Evolutionary conservation across 176 grass and related monocot species (phyloP), one percentile per base, ranked within the genome.

Genomic region (Oryza officinalis): DNA sequence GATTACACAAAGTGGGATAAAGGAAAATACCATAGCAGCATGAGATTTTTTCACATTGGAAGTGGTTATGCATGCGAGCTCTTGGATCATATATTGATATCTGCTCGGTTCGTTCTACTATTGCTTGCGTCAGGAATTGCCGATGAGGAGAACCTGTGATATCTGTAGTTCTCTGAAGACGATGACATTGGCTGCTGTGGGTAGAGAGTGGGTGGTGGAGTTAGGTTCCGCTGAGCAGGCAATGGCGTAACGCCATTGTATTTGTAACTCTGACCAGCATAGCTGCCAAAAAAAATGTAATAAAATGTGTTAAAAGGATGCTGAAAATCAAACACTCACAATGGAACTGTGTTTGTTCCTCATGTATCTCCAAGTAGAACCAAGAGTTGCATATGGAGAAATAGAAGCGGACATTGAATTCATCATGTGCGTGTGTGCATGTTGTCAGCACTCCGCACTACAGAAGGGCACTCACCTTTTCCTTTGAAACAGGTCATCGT

Each of bases 101-200:
- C 86, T 32, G 84, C 77, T 81, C 96, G 83, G 63, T 63, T 99
- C 80, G 87, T 68, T 90, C 82, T 89, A 22, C 85, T 76, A 72
- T 30, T 52, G 28, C 76, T 72, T 63, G 87, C 86, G 61, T 99
- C 93, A 45, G 91, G 74, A 67, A 91, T 85, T 28, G 93, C 73
- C 10, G 86, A 88, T 26, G 91, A 83, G 17, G 90, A 92, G 82
- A 94, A 86, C 84, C 96, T 92, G 66, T 94, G 96, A 46, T 88
- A 96, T 85, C 88, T 94, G 65, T 91, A 95, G 63, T 83, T 99
- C 82, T 92, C 89, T 67, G 84, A 79, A 15, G 77, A 88, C 17
- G 96, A 89, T 4, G 96, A 87, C 76, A 96, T 90, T 74, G 96
- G 91, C 75, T 99, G 96, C 61, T 96, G 93, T 3, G 93, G 91